These are phyloP conservation scores for Casaregolazyma suthepensis DNA, from an alignment of 1,139 yeast species.

Conservation along the genomic window DNA sequence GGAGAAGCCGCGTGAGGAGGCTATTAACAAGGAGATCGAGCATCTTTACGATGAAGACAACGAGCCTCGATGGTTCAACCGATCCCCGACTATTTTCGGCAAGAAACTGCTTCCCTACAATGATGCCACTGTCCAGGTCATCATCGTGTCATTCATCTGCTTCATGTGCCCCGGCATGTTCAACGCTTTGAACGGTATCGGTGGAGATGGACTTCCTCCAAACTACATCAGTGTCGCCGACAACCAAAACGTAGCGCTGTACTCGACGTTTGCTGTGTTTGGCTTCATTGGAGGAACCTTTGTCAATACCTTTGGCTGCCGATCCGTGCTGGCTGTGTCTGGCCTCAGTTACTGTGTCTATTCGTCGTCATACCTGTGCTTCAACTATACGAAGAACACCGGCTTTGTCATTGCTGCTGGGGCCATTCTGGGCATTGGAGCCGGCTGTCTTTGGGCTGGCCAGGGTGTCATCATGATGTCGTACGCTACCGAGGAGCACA, in stretches of 20 bases:
- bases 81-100: constrained; percentile 15
- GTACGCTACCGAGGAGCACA: constrained; percentile 50
- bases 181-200: constrained; percentile 51
- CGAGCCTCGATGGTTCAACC: constrained; percentile 21
- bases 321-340: constrained; percentile 46
- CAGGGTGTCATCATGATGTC: constrained; percentile 55
- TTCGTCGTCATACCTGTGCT: constrained; percentile 47
- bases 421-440: constrained; percentile 54
- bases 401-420: constrained; percentile 57
- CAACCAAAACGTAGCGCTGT: constrained; percentile 50
- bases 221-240: constrained; percentile 40
- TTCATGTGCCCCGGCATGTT: constrained; percentile 44
- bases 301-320: constrained; percentile 48
- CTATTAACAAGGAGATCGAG: constrained; percentile 3
- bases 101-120: constrained; percentile 20
- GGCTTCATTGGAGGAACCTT: constrained; percentile 60
- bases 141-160: constrained; percentile 28
- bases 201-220: constrained; percentile 41
- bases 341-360: constrained; percentile 54
- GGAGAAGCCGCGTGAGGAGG: constrained; percentile 3
- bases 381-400: constrained; percentile 42
- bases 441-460: constrained; percentile 54
- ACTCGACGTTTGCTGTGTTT: constrained; percentile 45
- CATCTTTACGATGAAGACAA: constrained; percentile 11
- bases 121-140: constrained; percentile 24